Base-by-base conservation (phyloP, 1,284 basidiomycete species). In the Microbotryum intermedium region DNA sequence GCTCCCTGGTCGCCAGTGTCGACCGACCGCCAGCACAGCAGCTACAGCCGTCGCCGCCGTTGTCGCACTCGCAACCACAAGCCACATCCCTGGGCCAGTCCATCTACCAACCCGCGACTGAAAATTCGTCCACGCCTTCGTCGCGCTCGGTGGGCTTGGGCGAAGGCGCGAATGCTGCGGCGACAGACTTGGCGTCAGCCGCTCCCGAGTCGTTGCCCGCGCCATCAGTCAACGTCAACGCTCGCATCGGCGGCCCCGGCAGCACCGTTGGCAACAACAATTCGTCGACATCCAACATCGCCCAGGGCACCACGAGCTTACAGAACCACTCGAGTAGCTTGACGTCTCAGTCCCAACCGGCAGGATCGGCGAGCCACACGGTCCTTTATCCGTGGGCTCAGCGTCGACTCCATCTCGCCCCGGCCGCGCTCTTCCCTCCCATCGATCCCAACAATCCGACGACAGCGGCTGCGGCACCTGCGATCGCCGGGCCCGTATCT, bases 311-410 rank as follows among this genome's bases (percentile, higher is more conserved):
- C 34, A 39, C 34, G 34, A 39, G 34, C 18, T 16, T 39, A 16
- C 34, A 39, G 34, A 39, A 10, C 18, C 34, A 13, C 34, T 39
- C 13, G 11, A 39, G 11, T 16, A 16, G 34, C 34, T 39, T 39
- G 18, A 6, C 10, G 34, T 18, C 34, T 4, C 55, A 28, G 42
- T 6, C 29, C 28, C 20, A 51, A 21, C 4, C 43, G 26, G 20
- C 43, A 20, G 21, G 50, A 5, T 3, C 46, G 28, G 46, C 47
- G 43, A 50, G 50, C n/a, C 60, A 59, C 46, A 67, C 66, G 1
- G 65, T 70, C 47, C 60, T 70, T 42, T 71, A 71, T 58, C 70
- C 70, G 3, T 71, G 70, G 70, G 69, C 70, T 4, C 69, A 69
- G 45, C 67, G 70, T n/a, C 58, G 54, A 1, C 46, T 71, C 29